A percentile compares a stretch with the other conserved stretches of the same genome.
phyloP scores from a whole-genome alignment of 768 basidiomycete species.

The Leccinum boreale region DNA sequence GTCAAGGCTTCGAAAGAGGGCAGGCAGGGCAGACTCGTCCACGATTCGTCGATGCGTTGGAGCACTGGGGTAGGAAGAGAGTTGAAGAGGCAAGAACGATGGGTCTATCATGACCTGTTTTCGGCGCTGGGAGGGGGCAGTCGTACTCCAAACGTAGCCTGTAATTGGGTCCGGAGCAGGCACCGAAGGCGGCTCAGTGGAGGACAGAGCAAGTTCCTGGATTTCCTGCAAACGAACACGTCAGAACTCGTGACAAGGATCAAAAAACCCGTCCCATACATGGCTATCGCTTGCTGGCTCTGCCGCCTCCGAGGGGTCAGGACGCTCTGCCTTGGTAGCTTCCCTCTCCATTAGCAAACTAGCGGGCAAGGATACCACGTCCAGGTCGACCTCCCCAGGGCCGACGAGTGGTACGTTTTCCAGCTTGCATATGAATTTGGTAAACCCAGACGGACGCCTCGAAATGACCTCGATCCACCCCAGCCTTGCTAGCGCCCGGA shows the following conservation, averaged over 20 bases:
- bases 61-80: slow-evolving; percentile 67
- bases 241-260: slow-evolving; percentile 7
- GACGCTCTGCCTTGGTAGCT: slow-evolving; percentile 31
- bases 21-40: slow-evolving; percentile 51
- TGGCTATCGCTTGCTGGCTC: background rate
- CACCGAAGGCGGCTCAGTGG: slow-evolving; percentile 13
- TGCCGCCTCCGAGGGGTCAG: slow-evolving; percentile 19
- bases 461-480: slow-evolving; percentile 91
- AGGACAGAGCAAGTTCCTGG: slow-evolving; percentile 8
- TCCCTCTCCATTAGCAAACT: slow-evolving; percentile 70
- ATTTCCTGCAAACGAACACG: slow-evolving; percentile 18
- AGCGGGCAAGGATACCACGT: slow-evolving; percentile 67
- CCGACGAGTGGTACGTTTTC: slow-evolving; percentile 89
- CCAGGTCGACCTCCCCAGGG: slow-evolving; percentile 81
- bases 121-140: slow-evolving; percentile 83
- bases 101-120: slow-evolving; percentile 87
- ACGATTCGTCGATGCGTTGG: slow-evolving; percentile 43
- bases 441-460: slow-evolving; percentile 85
- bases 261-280: slow-evolving; percentile 9
- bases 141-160: slow-evolving; percentile 85
- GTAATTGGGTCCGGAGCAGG: slow-evolving; percentile 68
- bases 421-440: slow-evolving; percentile 76
- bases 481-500: slow-evolving; percentile 63
- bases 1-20: slow-evolving; percentile 69
- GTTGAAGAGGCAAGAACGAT: slow-evolving; percentile 78